phyloP scores from a whole-genome alignment of 345 rosid genomes.

The rapeseed (Brassica napus) region DNA sequence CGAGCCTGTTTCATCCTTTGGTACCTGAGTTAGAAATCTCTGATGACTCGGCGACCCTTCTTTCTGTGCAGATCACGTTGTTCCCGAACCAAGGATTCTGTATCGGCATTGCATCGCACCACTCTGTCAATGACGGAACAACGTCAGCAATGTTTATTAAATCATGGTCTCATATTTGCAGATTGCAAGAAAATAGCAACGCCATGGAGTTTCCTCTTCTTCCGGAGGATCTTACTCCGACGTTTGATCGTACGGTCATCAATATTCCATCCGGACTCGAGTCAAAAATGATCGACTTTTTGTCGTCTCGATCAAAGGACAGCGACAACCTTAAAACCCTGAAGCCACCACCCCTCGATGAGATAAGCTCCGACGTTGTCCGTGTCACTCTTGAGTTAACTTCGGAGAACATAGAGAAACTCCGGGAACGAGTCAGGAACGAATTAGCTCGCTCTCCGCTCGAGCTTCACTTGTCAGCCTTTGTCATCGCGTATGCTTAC shows the following conservation, averaged over 20 bases:
- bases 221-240: slow-evolving; percentile 25
- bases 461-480: slow-evolving; percentile 38
- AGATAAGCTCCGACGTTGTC: slow-evolving; percentile 8
- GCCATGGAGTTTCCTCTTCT: slow-evolving; percentile 1
- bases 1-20: slow-evolving; percentile 18
- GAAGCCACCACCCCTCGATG: neutral
- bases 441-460: neutral
- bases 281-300: neutral
- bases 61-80: slow-evolving; percentile 33
- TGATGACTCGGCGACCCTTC: neutral
- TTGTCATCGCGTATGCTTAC: slow-evolving; percentile 41
- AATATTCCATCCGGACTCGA: slow-evolving; percentile 26
- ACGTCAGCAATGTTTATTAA: slow-evolving; percentile 20
- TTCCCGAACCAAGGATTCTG: slow-evolving; percentile 31
- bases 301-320: neutral
- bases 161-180: slow-evolving; percentile 42
- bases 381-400: slow-evolving; percentile 40
- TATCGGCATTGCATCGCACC: slow-evolving; percentile 21
- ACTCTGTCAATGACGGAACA: slow-evolving; percentile 30
- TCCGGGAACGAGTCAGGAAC: slow-evolving; percentile 30
- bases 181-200: neutral
- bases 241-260: slow-evolving; percentile 28
- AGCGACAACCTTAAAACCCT: neutral
- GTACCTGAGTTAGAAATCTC: slow-evolving; percentile 9
- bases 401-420: slow-evolving; percentile 25